These are phyloP conservation scores for Typha latifolia DNA, from an alignment of 176 grass and related monocot genomes.

Conservation along the genomic window DNA sequence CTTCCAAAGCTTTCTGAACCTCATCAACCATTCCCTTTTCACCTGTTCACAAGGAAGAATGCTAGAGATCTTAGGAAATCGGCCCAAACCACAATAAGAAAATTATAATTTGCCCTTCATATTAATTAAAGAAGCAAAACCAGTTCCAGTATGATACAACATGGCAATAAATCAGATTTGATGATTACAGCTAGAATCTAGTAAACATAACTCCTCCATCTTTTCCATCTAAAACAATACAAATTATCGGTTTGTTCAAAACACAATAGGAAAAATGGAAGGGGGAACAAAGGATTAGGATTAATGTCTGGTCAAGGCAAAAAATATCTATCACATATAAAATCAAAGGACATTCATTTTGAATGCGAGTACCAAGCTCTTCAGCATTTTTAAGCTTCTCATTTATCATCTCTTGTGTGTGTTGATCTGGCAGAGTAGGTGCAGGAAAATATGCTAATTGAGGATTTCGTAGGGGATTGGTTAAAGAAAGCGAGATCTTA, in stretches of 20 bases:
- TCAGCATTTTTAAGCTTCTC: slow-evolving; percentile 93
- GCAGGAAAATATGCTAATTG: slow-evolving; percentile 31
- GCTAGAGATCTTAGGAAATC: no score
- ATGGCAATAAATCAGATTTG: no score
- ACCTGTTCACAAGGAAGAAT: no score
- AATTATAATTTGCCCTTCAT: no score
- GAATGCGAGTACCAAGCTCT: slow-evolving; percentile 53
- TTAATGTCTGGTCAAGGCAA: slow-evolving; percentile 12
- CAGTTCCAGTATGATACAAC: no score
- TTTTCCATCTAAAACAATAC: slow-evolving; percentile 44
- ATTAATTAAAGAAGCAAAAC: no score
- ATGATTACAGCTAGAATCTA: no score
- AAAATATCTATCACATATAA: background rate
- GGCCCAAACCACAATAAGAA: no score
- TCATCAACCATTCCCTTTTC: no score
- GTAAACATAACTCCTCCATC: slow-evolving; percentile 76
- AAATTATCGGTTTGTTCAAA: no score
- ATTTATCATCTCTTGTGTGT: slow-evolving; percentile 88
- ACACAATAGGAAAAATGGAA: background rate
- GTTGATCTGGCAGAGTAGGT: slow-evolving; percentile 50
- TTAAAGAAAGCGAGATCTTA: slow-evolving; percentile 71
- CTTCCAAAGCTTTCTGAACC: slow-evolving; percentile 94
- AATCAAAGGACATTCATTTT: background rate
- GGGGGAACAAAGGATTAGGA: slow-evolving; percentile 4
- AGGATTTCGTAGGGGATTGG: slow-evolving; percentile 45